Evolutionary conservation across 495 filamentous ascomycete genomes (phyloP).

Genomic region (Podospora sp.): DNA sequence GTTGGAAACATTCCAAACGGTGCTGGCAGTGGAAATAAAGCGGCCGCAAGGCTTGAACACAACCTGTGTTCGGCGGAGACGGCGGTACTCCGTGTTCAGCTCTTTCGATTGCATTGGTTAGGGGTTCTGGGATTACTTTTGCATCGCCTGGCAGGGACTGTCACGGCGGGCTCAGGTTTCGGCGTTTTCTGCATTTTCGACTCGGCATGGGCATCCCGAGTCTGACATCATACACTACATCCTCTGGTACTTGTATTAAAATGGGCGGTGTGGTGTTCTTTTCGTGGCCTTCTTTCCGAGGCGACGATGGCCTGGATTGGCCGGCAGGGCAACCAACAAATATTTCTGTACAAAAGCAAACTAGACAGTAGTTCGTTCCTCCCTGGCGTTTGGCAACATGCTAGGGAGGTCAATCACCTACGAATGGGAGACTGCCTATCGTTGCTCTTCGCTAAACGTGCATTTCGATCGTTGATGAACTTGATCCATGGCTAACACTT

Average conservation of each 20-base stretch:
- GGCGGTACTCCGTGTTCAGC: constrained; percentile 1
- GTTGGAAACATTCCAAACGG: background rate
- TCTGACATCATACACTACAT: background rate
- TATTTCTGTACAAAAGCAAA: background rate
- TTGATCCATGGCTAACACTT: background rate
- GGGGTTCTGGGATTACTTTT: constrained; percentile 27
- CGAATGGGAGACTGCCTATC: background rate
- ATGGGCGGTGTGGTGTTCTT: background rate
- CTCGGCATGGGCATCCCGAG: constrained; percentile 1
- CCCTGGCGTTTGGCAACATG: background rate
- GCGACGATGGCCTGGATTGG: background rate
- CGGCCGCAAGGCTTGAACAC: background rate
- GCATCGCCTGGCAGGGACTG: constrained; percentile 22
- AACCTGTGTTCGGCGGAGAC: background rate
- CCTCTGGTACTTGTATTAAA: constrained; percentile 12
- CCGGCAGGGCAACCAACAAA: background rate
- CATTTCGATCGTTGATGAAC: background rate
- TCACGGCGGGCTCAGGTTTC: constrained; percentile 15
- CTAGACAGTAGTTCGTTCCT: background rate
- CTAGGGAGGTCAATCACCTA: background rate
- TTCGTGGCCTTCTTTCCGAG: constrained; percentile 1
- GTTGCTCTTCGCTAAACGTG: background rate
- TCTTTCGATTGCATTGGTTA: constrained; percentile 31
- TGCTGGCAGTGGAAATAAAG: background rate
- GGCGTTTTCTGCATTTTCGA: constrained; percentile 26